These are phyloP conservation scores for Scutellaria galericulata DNA, from an alignment of 257 asterid species.

Conservation along the genomic window DNA sequence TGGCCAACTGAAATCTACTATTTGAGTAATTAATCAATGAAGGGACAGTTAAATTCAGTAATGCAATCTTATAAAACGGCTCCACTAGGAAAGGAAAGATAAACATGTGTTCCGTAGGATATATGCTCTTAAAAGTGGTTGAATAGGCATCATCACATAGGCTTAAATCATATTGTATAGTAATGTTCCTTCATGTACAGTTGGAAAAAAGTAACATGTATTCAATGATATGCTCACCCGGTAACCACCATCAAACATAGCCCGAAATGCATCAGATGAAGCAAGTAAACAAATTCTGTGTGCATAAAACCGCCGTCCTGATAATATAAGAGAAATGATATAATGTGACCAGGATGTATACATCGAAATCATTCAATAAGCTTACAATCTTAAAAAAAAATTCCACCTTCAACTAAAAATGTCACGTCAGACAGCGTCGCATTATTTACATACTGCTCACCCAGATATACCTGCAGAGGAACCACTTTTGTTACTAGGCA, in stretches of 20 bases:
- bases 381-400: neutral
- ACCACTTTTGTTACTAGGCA: neutral
- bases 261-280: constrained; percentile 97
- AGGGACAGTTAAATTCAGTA: neutral
- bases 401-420: constrained; percentile 90
- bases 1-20: neutral
- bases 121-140: neutral
- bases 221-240: constrained; percentile 63
- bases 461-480: constrained; percentile 87
- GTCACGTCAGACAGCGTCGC: constrained; percentile 91
- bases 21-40: neutral
- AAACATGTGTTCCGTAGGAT: neutral
- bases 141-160: neutral
- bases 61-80: neutral
- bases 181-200: neutral
- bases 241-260: constrained; percentile 99
- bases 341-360: constrained; percentile 23
- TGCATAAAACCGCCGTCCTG: constrained; percentile 84
- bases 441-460: constrained; percentile 93
- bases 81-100: neutral
- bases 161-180: neutral
- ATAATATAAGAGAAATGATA: constrained; percentile 25
- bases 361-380: constrained; percentile 28
- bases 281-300: constrained; percentile 97
- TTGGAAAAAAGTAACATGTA: neutral